Base-by-base conservation (phyloP, 2,329 filamentous ascomycete genomes). In the Sarocladium brachiariae region DNA sequence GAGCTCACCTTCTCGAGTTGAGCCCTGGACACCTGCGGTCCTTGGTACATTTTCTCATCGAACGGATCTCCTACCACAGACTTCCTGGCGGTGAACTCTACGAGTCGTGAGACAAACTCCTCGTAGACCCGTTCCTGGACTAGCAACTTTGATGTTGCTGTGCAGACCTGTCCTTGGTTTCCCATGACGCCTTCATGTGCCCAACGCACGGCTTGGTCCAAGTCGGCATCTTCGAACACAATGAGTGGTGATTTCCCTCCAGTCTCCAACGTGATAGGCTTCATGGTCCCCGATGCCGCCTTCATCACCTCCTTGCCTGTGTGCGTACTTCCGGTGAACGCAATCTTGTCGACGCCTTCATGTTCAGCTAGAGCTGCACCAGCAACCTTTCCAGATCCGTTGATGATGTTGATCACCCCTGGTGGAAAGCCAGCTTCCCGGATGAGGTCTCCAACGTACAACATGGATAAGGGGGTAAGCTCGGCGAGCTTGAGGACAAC, bases 301-400 rank as follows among this genome's bases (percentile, higher is more conserved):
- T 83, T 83, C 83, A 87, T 87, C 53, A 88, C 85, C 58, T 83
- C 75, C 51, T 77, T 77, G 10, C 81, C 85, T 1, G 84, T 88
- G 5, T 71, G 71, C 1, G 84, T 88, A 37, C 77, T 83, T 39
- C 85, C 86, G 0, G 85, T 89, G 57, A 89, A 89, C 0, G 84
- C 83, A 53, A 89, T 73, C 69, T 88, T 88, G 61, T 86, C 81
- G 23, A 89, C 76, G 25, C 75, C 75, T 7, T 76, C 65, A 62
- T 89, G 85, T 41, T 73, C 69, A 1, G 80, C 82, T 16, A 89
- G 71, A 1, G 84, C 81, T 3, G 80, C 73, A 10, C 85, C 85
- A 1, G 83, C 80, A 49, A 79, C 78, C 34, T 72, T 70, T 11
- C 85, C 84, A 53, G 78, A 71, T 1, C 85, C 86, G 54, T 85